A percentile compares a stretch with the other conserved stretches of the same genome.
Conservation (phyloP, 371 early-diverging fungal genomes). For the Zychaea mexicana region DNA sequence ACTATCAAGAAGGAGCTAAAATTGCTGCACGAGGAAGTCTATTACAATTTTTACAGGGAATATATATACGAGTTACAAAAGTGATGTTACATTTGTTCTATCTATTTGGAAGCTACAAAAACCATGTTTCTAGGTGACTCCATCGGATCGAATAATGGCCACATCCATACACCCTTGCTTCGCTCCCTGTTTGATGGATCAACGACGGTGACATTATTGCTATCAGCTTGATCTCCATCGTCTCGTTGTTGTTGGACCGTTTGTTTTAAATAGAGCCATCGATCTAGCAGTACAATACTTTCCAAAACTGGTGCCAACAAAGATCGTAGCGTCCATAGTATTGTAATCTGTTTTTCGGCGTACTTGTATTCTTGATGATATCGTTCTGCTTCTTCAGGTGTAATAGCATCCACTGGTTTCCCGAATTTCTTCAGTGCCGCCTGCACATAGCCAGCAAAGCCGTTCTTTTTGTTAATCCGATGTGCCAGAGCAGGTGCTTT, state of each 20-base stretch:
- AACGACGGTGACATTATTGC: no score
- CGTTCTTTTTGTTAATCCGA: slow-evolving; percentile 55
- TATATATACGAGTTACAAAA: no score
- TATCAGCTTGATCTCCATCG: no score
- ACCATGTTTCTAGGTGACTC: slow-evolving; percentile 50
- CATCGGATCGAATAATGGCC: slow-evolving; percentile 49
- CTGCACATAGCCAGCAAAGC: slow-evolving; percentile 36
- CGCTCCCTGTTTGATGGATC: neutral
- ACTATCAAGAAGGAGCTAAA: no score
- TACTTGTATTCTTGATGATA: slow-evolving; percentile 36
- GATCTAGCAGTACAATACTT: slow-evolving; percentile 75
- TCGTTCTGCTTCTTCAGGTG: slow-evolving; percentile 40
- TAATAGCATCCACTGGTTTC: slow-evolving; percentile 39
- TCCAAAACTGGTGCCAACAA: slow-evolving; percentile 76
- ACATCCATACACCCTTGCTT: slow-evolving; percentile 36
- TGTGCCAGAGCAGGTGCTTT: slow-evolving; percentile 59
- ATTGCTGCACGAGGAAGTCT: no score
- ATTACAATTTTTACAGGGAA: no score
- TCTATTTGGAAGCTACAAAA: slow-evolving; percentile 42
- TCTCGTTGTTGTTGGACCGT: slow-evolving; percentile 14
- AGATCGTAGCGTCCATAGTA: slow-evolving; percentile 79
- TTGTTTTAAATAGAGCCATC: slow-evolving; percentile 67
- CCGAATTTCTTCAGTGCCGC: slow-evolving; percentile 45
- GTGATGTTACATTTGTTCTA: no score
- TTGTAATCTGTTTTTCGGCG: slow-evolving; percentile 63